Conservation (phyloP, 345 rosid species). For the Draba incana region DNA sequence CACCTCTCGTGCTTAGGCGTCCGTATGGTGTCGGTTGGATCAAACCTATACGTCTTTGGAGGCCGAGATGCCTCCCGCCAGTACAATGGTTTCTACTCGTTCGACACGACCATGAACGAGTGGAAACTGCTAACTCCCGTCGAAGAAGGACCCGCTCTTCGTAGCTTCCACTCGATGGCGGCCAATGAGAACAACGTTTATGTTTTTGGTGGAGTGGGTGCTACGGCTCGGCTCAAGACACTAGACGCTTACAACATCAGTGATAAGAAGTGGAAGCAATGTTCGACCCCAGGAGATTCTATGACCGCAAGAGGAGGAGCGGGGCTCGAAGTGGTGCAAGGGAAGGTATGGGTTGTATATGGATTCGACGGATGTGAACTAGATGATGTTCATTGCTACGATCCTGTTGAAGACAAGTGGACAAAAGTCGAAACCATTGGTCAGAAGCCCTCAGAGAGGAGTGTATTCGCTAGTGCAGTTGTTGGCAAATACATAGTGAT, state of each 20-base stretch:
- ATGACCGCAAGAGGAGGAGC: constrained; percentile 35
- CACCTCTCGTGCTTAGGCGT: constrained; percentile 38
- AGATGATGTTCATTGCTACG: constrained; percentile 32
- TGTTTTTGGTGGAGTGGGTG: constrained; percentile 40
- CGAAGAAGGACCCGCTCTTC: constrained; percentile 40
- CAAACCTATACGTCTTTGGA: constrained; percentile 35
- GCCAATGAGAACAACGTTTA: constrained; percentile 35
- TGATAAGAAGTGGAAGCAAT: constrained; percentile 32
- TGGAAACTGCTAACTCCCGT: constrained; percentile 38
- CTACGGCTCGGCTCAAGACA: constrained; percentile 4
- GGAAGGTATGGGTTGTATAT: constrained; percentile 40
- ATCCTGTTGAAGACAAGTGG: constrained; percentile 30
- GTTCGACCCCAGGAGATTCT: constrained; percentile 25
- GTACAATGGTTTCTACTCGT: constrained; percentile 40
- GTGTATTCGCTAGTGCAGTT: constrained; percentile 38
- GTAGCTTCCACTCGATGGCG: constrained; percentile 46
- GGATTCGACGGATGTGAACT: constrained; percentile 34
- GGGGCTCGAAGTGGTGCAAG: constrained; percentile 38
- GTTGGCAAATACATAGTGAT: constrained; percentile 38
- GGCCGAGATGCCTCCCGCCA: constrained; percentile 33
- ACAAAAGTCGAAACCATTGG: constrained; percentile 36
- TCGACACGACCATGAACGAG: constrained; percentile 31
- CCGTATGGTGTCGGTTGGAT: constrained; percentile 29
- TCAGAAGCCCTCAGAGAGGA: constrained; percentile 33
- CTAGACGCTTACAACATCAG: constrained; percentile 29